Evolutionary conservation across 2,329 filamentous ascomycete species (phyloP).

Genomic region (Arthrobotrys musiformis): DNA sequence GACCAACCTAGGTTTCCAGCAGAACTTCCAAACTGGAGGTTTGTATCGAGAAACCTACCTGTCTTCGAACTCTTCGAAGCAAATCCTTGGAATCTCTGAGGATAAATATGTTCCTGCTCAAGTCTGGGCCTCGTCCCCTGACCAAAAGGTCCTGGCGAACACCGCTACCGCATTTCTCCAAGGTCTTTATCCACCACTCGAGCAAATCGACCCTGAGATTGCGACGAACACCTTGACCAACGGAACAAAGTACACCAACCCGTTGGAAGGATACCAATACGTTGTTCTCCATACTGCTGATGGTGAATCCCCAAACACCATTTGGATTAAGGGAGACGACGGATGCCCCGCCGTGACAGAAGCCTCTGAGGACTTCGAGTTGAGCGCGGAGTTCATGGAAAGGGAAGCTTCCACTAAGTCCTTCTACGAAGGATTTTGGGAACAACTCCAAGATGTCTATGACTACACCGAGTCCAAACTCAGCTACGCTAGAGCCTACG

Average conservation of each 20-base stretch:
- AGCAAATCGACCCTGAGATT: slow-evolving; percentile 62
- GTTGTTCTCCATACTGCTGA: slow-evolving; percentile 76
- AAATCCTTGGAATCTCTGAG: slow-evolving; percentile 74
- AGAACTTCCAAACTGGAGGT: slow-evolving; percentile 77
- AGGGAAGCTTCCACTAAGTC: slow-evolving; percentile 67
- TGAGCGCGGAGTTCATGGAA: slow-evolving; percentile 65
- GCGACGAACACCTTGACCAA: slow-evolving; percentile 75
- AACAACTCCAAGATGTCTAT: slow-evolving; percentile 66
- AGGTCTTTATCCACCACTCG: slow-evolving; percentile 83
- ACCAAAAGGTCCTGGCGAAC: slow-evolving; percentile 80
- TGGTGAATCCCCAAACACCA: slow-evolving; percentile 69
- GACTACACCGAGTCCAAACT: slow-evolving; percentile 61
- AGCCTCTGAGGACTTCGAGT: slow-evolving; percentile 69
- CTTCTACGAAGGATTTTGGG: slow-evolving; percentile 66
- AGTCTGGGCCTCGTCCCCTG: slow-evolving; percentile 76
- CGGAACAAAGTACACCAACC: slow-evolving; percentile 73
- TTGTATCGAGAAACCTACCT: slow-evolving; percentile 85
- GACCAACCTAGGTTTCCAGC: slow-evolving; percentile 80
- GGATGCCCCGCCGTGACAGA: slow-evolving; percentile 69
- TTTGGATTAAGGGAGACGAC: slow-evolving; percentile 71
- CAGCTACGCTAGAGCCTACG: slow-evolving; percentile 67
- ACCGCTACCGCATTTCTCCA: slow-evolving; percentile 84
- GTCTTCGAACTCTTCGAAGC: slow-evolving; percentile 66
- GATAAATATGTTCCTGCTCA: slow-evolving; percentile 76
- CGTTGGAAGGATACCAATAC: slow-evolving; percentile 83